These are phyloP conservation scores for Suhomyces sp. DNA, from an alignment of 805 yeast species.

Conservation along the genomic window DNA sequence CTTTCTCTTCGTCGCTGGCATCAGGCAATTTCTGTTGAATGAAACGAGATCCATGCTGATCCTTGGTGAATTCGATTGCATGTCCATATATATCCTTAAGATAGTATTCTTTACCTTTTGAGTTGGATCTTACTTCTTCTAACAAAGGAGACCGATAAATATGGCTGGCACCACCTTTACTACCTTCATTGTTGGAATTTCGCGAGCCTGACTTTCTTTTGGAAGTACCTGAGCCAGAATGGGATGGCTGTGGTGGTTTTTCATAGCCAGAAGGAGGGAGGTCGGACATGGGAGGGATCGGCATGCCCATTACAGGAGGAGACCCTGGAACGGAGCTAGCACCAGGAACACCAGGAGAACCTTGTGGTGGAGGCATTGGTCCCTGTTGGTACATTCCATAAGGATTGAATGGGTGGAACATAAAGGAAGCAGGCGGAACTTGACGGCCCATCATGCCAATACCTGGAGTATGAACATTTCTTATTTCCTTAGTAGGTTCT, in stretches of 20 bases:
- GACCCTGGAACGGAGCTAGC: not conserved
- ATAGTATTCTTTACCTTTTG: conserved; percentile 54
- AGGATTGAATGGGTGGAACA: conserved; percentile 51
- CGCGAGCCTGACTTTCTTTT: conserved; percentile 20
- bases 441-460: conserved; percentile 39
- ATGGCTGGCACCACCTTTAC: conserved; percentile 31
- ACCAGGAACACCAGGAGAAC: not conserved
- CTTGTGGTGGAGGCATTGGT: conserved; percentile 5
- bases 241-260: conserved; percentile 12
- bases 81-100: conserved; percentile 79
- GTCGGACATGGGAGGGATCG: conserved; percentile 2
- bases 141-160: conserved; percentile 74
- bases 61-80: conserved; percentile 87
- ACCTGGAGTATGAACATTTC: conserved; percentile 16
- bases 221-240: not conserved
- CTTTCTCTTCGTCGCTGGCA: conserved; percentile 67
- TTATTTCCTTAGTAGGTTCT: conserved; percentile 1
- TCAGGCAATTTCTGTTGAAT: conserved; percentile 82
- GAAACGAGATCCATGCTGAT: conserved; percentile 96
- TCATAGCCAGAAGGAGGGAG: conserved; percentile 8
- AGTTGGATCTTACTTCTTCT: conserved; percentile 77
- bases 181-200: conserved; percentile 7
- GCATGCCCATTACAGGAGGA: conserved; percentile 3
- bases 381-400: conserved; percentile 37
- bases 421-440: conserved; percentile 32